phyloP scores from a whole-genome alignment of 2,329 filamentous ascomycete genomes.

The Fusarium sp. region DNA sequence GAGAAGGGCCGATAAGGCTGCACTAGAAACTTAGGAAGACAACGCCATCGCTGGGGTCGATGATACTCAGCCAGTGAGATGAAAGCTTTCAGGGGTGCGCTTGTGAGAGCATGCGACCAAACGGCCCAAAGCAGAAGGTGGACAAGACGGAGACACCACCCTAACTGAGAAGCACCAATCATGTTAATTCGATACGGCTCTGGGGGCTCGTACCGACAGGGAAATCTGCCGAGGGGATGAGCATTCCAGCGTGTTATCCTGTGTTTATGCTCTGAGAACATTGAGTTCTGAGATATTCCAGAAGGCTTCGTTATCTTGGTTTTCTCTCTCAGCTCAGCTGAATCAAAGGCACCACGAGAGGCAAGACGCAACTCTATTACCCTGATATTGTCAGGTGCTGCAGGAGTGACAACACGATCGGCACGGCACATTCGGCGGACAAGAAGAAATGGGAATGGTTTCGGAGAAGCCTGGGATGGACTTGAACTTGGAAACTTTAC shows the following conservation, averaged over 20 bases:
- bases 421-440: background rate
- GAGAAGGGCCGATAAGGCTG: slow-evolving; percentile 42
- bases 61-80: slow-evolving; percentile 43
- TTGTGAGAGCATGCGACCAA: slow-evolving; percentile 49
- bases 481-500: slow-evolving; percentile 30
- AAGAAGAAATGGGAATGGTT: slow-evolving; percentile 15
- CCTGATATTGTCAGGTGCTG: background rate
- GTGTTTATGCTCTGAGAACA: background rate
- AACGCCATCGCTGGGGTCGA: slow-evolving; percentile 37
- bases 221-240: slow-evolving; percentile 42
- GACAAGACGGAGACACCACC: slow-evolving; percentile 47
- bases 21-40: slow-evolving; percentile 22
- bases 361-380: background rate
- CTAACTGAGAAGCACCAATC: slow-evolving; percentile 47
- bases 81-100: slow-evolving; percentile 40
- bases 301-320: slow-evolving; percentile 42
- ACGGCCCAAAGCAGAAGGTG: slow-evolving; percentile 52
- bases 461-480: slow-evolving; percentile 1
- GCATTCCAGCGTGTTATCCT: slow-evolving; percentile 33
- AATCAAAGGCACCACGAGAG: slow-evolving; percentile 16
- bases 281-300: slow-evolving; percentile 40
- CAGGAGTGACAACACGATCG: background rate
- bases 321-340: slow-evolving; percentile 7
- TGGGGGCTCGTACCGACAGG: slow-evolving; percentile 35
- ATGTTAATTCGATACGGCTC: slow-evolving; percentile 43